phyloP scores from a whole-genome alignment of 2,329 filamentous ascomycete genomes.

The Sphaerulina populicola region DNA sequence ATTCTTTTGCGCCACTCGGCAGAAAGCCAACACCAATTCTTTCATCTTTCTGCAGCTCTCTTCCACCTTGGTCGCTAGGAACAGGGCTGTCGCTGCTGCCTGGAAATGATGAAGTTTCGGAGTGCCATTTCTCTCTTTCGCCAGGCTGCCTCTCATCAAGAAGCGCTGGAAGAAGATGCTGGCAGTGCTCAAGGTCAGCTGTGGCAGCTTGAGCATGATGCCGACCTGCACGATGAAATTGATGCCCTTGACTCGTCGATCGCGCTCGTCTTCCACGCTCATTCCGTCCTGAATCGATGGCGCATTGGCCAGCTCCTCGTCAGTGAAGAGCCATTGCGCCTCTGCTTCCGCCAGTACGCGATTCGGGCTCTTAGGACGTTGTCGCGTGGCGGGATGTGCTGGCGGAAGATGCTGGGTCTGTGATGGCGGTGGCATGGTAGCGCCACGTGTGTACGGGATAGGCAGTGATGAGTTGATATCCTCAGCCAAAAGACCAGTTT shows the following conservation, averaged over 20 bases:
- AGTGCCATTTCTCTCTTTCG: conserved; percentile 55
- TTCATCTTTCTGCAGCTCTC: conserved; percentile 95
- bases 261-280: conserved; percentile 64
- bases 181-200: conserved; percentile 84
- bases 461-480: no score
- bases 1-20: conserved; percentile 91
- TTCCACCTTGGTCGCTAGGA: conserved; percentile 93
- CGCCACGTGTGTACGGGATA: no score
- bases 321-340: conserved; percentile 81
- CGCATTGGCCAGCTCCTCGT: conserved; percentile 70
- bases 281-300: conserved; percentile 82
- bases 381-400: conserved; percentile 37
- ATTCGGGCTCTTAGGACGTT: conserved; percentile 32
- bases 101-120: conserved; percentile 75
- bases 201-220: conserved; percentile 82
- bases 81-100: conserved; percentile 82
- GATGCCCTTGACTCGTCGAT: conserved; percentile 78
- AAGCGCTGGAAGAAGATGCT: conserved; percentile 94
- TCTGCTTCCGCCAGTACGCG: conserved; percentile 48
- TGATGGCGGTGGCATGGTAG: conserved; percentile 17
- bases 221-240: conserved; percentile 96
- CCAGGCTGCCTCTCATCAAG: conserved; percentile 82
- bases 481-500: background rate
- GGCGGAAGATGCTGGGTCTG: conserved; percentile 26
- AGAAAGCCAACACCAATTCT: conserved; percentile 86